Evolutionary conservation across 108 stramenopile genomes (phyloP), one percentile per base, ranked within the genome.

Genomic region (Fragilariopsis cylindrus): DNA sequence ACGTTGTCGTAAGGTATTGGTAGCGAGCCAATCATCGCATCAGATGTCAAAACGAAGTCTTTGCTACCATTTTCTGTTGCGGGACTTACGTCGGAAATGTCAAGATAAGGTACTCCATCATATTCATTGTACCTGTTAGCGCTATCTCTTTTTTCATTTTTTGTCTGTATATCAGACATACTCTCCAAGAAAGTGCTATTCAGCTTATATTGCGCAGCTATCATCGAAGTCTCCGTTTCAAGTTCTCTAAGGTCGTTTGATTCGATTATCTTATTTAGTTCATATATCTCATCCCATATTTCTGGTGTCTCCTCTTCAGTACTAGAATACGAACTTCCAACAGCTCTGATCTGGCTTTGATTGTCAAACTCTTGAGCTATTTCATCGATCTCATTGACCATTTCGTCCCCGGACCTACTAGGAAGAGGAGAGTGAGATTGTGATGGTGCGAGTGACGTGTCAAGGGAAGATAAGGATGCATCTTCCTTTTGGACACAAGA

Each of bases 171-270:
- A 68, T 68, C 67, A 50, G 67, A 68, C 18, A 52, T 40, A 7
- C 48, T 68, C 46, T 68, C 67, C 19, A 68, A 52, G 49, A 50
- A 50, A 48, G 49, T 49, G 45, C 67, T 68, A 18, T 21, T 68
- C 49, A 68, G 4, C 49, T 68, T 68, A 16, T 50, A 68, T 18
- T 47, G 4, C 12, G 48, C 67, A 13, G 67, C 67, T 39, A 68
- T 19, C 48, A 50, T 48, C 16, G 3, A 45, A 0, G 67, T 21
- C 16, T 68, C 67, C 8, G 0, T 39, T 19, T 52, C 48, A 15
- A 68, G 67, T 16, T 48, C 67, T 30, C 41, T 18, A 50, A 68
- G 16, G 39, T 68, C 48, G 11, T 68, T 48, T 30, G 49, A 48
- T 50, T 68, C 48, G 45, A 68, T 68, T 18, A 52, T 68, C 39